phyloP scores from a whole-genome alignment of 345 rosid genomes.

The Lenwebbia sp. region DNA sequence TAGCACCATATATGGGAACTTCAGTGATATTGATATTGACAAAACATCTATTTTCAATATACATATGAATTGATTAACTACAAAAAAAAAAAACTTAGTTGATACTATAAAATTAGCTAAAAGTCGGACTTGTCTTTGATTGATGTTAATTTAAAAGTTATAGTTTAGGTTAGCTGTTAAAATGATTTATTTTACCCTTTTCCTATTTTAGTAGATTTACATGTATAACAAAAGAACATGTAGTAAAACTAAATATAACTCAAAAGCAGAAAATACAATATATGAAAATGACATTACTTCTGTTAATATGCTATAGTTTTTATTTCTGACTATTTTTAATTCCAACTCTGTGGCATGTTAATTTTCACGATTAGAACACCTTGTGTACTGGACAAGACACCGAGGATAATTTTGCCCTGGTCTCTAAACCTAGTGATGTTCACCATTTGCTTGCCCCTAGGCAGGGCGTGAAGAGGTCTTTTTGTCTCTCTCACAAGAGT shows the following conservation, averaged over 20 bases:
- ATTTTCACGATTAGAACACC: neutral
- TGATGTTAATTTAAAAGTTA: neutral
- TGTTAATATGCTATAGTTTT: neutral
- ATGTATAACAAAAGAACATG: neutral
- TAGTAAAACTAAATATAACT: neutral
- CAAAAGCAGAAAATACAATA: neutral
- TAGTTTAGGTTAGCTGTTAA: neutral
- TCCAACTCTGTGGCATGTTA: neutral
- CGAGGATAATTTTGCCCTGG: neutral
- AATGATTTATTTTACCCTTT: neutral
- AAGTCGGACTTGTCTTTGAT: neutral
- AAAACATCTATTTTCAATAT: neutral
- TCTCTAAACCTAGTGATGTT: neutral
- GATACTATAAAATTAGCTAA: neutral
- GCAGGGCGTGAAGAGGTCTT: neutral
- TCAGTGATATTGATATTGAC: neutral
- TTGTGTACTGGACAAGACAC: neutral
- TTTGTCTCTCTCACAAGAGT: neutral
- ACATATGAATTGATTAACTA: neutral
- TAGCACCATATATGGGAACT: neutral
- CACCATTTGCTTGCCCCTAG: neutral
- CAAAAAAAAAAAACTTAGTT: neutral
- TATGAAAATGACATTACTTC: neutral
- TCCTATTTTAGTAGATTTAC: neutral
- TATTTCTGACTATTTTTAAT: neutral